Evolutionary conservation across 768 basidiomycete species (phyloP), one percentile per base, ranked within the genome.

Genomic region (Kwoniella botswanensis): DNA sequence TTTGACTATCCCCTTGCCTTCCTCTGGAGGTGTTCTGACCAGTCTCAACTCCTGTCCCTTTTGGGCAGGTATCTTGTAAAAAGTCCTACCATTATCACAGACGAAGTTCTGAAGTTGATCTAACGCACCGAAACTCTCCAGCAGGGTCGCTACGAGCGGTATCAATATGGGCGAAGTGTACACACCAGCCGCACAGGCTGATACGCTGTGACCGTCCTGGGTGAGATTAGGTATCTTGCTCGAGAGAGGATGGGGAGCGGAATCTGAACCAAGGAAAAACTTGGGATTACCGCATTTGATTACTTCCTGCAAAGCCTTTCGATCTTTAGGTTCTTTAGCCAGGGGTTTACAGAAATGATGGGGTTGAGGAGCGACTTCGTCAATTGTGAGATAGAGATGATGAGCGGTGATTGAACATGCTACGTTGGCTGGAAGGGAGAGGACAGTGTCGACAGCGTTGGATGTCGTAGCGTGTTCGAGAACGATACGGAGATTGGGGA

Each of bases 281-380:
- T 92, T 90, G 3, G 93, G 91, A 83, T 96, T 92, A 3, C 95
- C 95, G 89, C 75, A 67, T 2, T 84, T 86, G 57, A 97, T 87
- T 35, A 94, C 89, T 22, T 91, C 87, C 62, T 89, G 88, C 68
- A 99, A 84, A 15, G 96, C 94, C 76, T 88, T 84, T 17, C 96
- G 88, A 82, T 99, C 97, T 74, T 92, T 90, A 1, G 96, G 96
- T 82, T 89, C 94, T 84, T 99, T 99, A 13, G 97, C 94, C 22
- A 99, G 92, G 0, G 97, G 97, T 84, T 98, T 99, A 87, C 97
- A 98, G 85, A 92, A 99, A 79, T 96, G 89, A 88, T 92, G 94
- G 2, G 93, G 89, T 83, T 98, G 94, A 1, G 94, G 93, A 1
- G 94, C 94, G 90, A 95, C 98, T 76, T 94, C 92, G 84, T 99